These are phyloP conservation scores for Diaporthe sp. DNA, from an alignment of 2,329 filamentous ascomycete genomes.

Conservation along the genomic window DNA sequence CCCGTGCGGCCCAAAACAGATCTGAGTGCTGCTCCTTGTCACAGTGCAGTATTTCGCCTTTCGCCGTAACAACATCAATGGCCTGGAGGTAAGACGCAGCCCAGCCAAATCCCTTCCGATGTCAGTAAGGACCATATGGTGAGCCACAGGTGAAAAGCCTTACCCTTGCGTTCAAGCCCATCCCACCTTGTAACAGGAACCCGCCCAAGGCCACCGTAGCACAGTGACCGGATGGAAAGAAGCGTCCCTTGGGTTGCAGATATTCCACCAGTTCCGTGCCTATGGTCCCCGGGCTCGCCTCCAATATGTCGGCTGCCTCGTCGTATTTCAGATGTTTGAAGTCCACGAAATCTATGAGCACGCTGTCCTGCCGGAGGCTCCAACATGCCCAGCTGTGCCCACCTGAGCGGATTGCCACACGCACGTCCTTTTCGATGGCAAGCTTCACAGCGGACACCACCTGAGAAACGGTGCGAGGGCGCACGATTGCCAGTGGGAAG, in stretches of 20 bases:
- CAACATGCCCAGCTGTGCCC: constrained; percentile 8
- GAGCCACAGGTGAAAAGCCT: neutral
- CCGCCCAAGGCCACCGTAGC: neutral
- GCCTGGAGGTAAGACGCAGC: neutral
- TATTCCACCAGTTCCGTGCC: neutral
- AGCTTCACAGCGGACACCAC: neutral
- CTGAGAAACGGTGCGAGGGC: neutral
- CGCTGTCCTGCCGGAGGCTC: neutral
- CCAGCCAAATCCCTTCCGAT: neutral
- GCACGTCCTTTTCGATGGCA: neutral
- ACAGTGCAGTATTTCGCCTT: neutral
- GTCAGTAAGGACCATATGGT: neutral
- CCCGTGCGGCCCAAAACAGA: neutral
- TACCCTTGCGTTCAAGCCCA: neutral
- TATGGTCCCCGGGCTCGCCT: neutral
- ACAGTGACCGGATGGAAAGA: neutral
- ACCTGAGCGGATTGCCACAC: neutral
- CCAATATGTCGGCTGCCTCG: neutral
- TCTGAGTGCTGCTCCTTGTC: neutral
- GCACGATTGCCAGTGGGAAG: neutral
- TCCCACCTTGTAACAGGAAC: neutral
- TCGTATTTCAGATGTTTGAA: neutral
- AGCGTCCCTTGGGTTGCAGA: neutral
- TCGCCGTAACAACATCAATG: neutral
- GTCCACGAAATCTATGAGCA: constrained; percentile 1